Evolutionary conservation across 1,284 basidiomycete species (phyloP).

Genomic region (Mycena citricolor): DNA sequence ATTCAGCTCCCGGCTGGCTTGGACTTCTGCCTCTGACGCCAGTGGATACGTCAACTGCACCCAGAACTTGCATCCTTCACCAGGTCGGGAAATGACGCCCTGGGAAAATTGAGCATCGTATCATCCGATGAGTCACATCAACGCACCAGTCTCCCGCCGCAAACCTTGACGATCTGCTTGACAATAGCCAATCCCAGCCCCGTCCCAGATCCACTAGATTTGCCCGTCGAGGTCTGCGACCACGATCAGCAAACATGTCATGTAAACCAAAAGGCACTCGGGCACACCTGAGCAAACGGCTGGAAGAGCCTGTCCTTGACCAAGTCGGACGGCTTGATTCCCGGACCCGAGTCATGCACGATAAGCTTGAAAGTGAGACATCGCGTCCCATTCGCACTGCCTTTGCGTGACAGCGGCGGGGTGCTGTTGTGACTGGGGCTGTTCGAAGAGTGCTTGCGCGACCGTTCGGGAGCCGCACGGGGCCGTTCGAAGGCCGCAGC

Average conservation of each 20-base stretch:
- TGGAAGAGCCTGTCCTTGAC: conserved; percentile 39
- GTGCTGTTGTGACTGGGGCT: too few relatives aligned
- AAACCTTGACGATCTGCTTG: conserved; percentile 83
- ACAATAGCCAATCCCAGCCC: conserved; percentile 85
- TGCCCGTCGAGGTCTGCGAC: conserved; percentile 32
- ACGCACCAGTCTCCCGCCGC: conserved; percentile 48
- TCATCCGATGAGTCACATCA: neutral
- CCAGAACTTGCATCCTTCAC: conserved; percentile 42
- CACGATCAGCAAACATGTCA: neutral
- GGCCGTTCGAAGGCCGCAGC: neutral
- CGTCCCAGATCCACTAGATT: conserved; percentile 40
- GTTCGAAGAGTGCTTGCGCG: too few relatives aligned
- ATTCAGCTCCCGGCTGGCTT: conserved; percentile 16
- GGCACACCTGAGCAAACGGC: conserved; percentile 30
- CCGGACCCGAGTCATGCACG: conserved; percentile 17
- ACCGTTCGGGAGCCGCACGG: neutral
- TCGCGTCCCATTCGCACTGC: conserved; percentile 12
- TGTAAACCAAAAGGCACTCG: neutral
- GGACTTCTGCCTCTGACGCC: conserved; percentile 23
- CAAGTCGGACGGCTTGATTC: conserved; percentile 37
- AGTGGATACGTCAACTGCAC: conserved; percentile 41
- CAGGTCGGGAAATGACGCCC: conserved; percentile 34
- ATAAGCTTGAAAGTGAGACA: conserved; percentile 17
- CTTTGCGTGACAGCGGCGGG: conserved; percentile 7
- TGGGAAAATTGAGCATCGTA: conserved; percentile 27